Conservation (phyloP, 1,284 basidiomycete species). For the Lignosus rhinocerotis region DNA sequence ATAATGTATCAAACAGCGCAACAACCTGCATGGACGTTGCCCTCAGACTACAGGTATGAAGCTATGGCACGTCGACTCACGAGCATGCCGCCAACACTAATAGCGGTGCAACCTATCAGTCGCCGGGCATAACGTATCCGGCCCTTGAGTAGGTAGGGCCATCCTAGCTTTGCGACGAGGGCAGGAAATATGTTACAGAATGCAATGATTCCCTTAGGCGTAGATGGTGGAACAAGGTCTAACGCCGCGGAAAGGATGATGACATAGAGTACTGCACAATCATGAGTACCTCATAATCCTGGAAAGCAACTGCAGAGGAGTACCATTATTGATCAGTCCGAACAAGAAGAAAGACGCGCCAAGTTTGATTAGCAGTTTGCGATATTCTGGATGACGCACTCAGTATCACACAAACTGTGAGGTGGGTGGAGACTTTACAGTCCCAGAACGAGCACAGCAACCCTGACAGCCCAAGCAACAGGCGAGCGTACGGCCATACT, state of each 20-base stretch:
- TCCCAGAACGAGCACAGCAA: background rate
- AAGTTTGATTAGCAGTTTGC: slow-evolving; percentile 33
- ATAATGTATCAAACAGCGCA: slow-evolving; percentile 70
- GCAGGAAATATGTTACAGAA: slow-evolving; percentile 90
- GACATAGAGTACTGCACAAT: slow-evolving; percentile 79
- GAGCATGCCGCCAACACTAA: slow-evolving; percentile 82
- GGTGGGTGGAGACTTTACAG: slow-evolving; percentile 4
- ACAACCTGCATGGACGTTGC: slow-evolving; percentile 61
- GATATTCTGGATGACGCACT: slow-evolving; percentile 7
- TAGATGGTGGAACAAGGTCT: slow-evolving; percentile 88
- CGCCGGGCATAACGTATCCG: slow-evolving; percentile 77
- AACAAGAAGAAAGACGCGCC: slow-evolving; percentile 58
- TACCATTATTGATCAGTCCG: slow-evolving; percentile 60
- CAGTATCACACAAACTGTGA: background rate
- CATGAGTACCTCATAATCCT: background rate
- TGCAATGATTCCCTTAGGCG: slow-evolving; percentile 90
- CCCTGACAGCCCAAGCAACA: background rate
- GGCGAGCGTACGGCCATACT: background rate
- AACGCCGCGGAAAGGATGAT: slow-evolving; percentile 95
- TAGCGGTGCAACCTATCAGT: slow-evolving; percentile 71
- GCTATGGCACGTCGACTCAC: slow-evolving; percentile 41
- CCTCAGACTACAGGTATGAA: background rate
- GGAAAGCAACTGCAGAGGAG: background rate
- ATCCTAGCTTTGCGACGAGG: slow-evolving; percentile 83
- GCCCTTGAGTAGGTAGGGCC: slow-evolving; percentile 90